Percentiles rank a stretch among this genome's conserved stretches.
phyloP scores from a whole-genome alignment of 805 yeast genomes.

The Schwanniomyces pseudopolymorphus region DNA sequence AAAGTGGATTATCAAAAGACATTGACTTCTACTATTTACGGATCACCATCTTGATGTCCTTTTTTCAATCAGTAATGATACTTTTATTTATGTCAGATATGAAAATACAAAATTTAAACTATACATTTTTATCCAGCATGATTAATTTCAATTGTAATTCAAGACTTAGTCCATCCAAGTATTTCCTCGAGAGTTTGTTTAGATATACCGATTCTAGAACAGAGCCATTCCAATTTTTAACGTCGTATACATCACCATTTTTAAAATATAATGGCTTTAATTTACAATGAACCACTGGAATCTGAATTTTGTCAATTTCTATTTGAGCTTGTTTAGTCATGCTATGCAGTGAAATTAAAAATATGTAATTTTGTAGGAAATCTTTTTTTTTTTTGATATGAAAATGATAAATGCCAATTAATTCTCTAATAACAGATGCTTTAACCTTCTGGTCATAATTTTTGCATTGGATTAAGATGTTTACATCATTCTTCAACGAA shows the following conservation, averaged over 20 bases:
- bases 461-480: conserved; percentile 56
- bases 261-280: conserved; percentile 31
- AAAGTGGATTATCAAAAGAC: neutral
- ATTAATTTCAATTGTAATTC: conserved; percentile 21
- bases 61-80: neutral
- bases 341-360: conserved; percentile 47
- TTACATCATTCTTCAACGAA: conserved; percentile 30
- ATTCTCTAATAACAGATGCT: conserved; percentile 50
- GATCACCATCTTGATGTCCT: neutral
- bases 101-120: neutral
- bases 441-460: conserved; percentile 43
- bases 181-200: conserved; percentile 17
- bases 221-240: conserved; percentile 41
- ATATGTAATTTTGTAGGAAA: conserved; percentile 26
- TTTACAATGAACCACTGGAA: conserved; percentile 47
- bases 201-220: conserved; percentile 19
- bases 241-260: conserved; percentile 24
- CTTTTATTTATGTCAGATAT: neutral
- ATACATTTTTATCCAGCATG: neutral
- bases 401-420: conserved; percentile 49
- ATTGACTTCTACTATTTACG: neutral
- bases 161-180: conserved; percentile 25
- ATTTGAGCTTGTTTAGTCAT: conserved; percentile 48
- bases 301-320: conserved; percentile 43
- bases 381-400: conserved; percentile 25